phyloP scores from a whole-genome alignment of 805 yeast species.

The Barnettozyma sp. region DNA sequence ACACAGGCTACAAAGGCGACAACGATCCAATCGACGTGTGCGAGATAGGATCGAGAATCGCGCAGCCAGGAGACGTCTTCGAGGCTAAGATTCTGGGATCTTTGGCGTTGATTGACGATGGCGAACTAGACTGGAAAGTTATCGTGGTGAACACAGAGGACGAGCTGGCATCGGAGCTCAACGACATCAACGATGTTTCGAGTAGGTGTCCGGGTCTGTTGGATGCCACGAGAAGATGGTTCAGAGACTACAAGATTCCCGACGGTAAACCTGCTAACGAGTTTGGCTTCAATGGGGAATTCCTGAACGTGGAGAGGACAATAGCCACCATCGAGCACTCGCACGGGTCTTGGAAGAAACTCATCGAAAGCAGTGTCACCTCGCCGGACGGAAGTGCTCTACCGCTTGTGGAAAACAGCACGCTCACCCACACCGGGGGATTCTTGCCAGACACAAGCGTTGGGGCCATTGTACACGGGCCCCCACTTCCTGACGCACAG shows the following conservation, averaged over 20 bases:
- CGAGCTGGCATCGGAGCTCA: constrained; percentile 52
- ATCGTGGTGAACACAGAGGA: constrained; percentile 64
- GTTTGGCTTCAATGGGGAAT: constrained; percentile 70
- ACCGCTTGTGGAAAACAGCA: constrained; percentile 43
- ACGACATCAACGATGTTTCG: constrained; percentile 64
- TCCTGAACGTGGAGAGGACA: constrained; percentile 51
- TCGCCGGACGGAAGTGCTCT: constrained; percentile 29
- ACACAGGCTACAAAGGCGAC: constrained; percentile 57
- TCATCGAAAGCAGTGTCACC: constrained; percentile 44
- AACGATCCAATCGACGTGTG: constrained; percentile 94
- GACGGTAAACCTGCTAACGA: constrained; percentile 71
- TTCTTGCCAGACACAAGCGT: constrained; percentile 30
- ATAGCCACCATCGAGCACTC: constrained; percentile 56
- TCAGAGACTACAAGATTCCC: constrained; percentile 76
- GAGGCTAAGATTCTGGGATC: constrained; percentile 69
- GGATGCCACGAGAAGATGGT: constrained; percentile 68
- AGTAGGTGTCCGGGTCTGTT: constrained; percentile 63
- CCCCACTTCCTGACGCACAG: constrained; percentile 25
- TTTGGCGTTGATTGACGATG: constrained; percentile 79
- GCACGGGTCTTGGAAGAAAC: constrained; percentile 57
- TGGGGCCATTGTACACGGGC: constrained; percentile 16
- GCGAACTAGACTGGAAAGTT: constrained; percentile 95
- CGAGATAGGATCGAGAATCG: constrained; percentile 54
- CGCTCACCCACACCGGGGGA: constrained; percentile 45
- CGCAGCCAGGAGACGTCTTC: constrained; percentile 56